Evolutionary conservation across 2,329 filamentous ascomycete genomes (phyloP).

Genomic region (Teratosphaeria nubilosa): DNA sequence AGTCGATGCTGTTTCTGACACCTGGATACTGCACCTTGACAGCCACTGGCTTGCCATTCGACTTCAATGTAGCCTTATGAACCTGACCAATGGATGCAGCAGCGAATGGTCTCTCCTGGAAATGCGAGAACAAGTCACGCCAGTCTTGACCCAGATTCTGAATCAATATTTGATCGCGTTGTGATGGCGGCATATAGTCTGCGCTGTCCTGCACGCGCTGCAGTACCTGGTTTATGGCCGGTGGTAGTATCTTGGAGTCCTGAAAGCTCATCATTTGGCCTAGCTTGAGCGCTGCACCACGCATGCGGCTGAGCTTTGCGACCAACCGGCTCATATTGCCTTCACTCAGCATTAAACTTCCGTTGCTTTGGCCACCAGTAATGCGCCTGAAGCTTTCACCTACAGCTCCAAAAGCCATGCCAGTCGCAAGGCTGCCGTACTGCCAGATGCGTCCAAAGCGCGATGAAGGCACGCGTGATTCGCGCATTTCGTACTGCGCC

Average conservation of each 20-base stretch:
- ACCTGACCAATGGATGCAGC: conserved; percentile 97
- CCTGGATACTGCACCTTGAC: conserved; percentile 98
- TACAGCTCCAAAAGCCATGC: conserved; percentile 88
- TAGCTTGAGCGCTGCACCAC: conserved; percentile 90
- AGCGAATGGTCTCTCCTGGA: conserved; percentile 85
- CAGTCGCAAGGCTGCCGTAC: conserved; percentile 83
- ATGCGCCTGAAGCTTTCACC: conserved; percentile 74
- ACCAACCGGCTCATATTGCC: conserved; percentile 90
- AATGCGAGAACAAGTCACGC: conserved; percentile 71
- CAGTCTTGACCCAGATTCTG: conserved; percentile 74
- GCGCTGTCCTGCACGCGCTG: conserved; percentile 92
- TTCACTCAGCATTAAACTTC: conserved; percentile 78
- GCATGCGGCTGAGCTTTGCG: conserved; percentile 86
- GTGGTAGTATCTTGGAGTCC: conserved; percentile 88
- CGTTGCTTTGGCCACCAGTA: conserved; percentile 55
- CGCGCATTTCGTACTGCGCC: conserved; percentile 58
- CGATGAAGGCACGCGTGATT: conserved; percentile 83
- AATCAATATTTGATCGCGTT: conserved; percentile 73
- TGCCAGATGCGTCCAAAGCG: conserved; percentile 86
- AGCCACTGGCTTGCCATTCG: conserved; percentile 66
- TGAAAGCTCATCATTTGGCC: conserved; percentile 99
- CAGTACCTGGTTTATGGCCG: conserved; percentile 75
- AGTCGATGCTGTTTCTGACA: conserved; percentile 90
- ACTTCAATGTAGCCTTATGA: conserved; percentile 70
- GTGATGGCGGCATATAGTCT: conserved; percentile 94